Evolutionary conservation across 176 grass and related monocot species (phyloP).

Genomic region (Ensete glaucum): DNA sequence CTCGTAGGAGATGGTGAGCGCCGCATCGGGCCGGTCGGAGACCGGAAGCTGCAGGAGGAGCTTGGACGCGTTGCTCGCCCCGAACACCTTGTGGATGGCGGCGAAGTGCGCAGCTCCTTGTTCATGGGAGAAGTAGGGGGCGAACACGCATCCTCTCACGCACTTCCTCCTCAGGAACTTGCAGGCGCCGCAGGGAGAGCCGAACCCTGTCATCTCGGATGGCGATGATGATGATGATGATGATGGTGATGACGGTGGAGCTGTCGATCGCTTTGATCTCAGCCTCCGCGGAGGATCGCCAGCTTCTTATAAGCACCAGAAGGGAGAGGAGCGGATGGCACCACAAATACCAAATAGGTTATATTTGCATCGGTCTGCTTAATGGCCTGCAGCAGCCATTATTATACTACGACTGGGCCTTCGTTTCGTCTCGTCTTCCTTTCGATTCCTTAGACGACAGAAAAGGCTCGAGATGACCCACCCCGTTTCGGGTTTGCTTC

Average conservation of each 20-base stretch:
- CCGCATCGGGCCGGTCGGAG: constrained; percentile 59
- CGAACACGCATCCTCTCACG: constrained; percentile 58
- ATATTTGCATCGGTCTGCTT: constrained; percentile 59
- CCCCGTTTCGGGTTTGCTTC: not conserved
- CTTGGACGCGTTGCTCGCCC: constrained; percentile 85
- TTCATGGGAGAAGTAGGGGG: constrained; percentile 82
- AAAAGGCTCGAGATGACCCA: not conserved
- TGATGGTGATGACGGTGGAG: too few species aligned
- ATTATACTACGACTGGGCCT: constrained; percentile 30
- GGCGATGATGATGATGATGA: too few species aligned
- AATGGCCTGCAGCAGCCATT: constrained; percentile 53
- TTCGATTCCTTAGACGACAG: not conserved
- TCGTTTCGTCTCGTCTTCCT: not conserved
- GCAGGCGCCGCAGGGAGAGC: constrained; percentile 91
- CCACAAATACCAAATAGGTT: constrained; percentile 38
- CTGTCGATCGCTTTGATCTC: too few species aligned
- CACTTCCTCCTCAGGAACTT: constrained; percentile 95
- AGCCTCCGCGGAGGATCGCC: constrained; percentile 17
- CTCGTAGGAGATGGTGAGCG: constrained; percentile 83
- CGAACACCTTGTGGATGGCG: constrained; percentile 88
- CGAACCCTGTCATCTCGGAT: constrained; percentile 48
- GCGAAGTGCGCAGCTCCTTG: constrained; percentile 69
- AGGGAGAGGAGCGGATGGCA: constrained; percentile 17
- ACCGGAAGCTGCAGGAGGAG: constrained; percentile 59
- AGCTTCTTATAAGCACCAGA: constrained; percentile 43